phyloP scores from a whole-genome alignment of 352 stramenopile genomes.

The Nothophytophthora sp. region DNA sequence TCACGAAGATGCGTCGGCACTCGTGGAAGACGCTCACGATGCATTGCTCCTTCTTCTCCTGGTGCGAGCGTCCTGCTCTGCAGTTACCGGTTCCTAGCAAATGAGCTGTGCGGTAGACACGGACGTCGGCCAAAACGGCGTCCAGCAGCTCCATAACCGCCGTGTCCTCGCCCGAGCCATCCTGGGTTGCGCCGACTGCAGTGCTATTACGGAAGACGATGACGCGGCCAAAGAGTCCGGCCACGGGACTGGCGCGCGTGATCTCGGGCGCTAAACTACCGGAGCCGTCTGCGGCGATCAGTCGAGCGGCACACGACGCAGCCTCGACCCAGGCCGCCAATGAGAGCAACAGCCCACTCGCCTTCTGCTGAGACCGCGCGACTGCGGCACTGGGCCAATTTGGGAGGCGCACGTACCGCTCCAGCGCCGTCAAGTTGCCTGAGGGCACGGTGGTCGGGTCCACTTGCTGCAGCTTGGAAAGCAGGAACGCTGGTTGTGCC shows the following conservation, averaged over 20 bases:
- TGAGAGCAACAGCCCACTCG: slow-evolving; percentile 38
- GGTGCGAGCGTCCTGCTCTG: background rate
- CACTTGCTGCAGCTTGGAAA: slow-evolving; percentile 46
- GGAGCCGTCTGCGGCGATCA: slow-evolving; percentile 37
- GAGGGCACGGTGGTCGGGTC: slow-evolving; percentile 36
- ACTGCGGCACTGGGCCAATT: slow-evolving; percentile 47
- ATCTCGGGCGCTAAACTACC: slow-evolving; percentile 46
- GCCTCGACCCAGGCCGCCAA: slow-evolving; percentile 62
- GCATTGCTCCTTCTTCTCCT: slow-evolving; percentile 32
- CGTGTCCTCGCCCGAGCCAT: slow-evolving; percentile 21
- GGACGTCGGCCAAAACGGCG: slow-evolving; percentile 58
- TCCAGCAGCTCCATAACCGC: slow-evolving; percentile 58
- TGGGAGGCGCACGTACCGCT: slow-evolving; percentile 48
- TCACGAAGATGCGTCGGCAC: slow-evolving; percentile 68
- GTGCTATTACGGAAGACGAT: slow-evolving; percentile 49
- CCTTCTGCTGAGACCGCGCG: slow-evolving; percentile 24
- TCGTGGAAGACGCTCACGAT: slow-evolving; percentile 77
- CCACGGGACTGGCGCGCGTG: slow-evolving; percentile 47
- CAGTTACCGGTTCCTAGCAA: slow-evolving; percentile 19
- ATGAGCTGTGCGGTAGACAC: slow-evolving; percentile 60
- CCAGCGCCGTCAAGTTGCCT: slow-evolving; percentile 61
- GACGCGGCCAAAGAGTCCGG: slow-evolving; percentile 68
- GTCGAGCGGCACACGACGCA: slow-evolving; percentile 23
- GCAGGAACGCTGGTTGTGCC: slow-evolving; percentile 44
- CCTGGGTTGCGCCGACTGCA: slow-evolving; percentile 3